Conservation (phyloP, 1,284 basidiomycete genomes). For the Ganoderma boninense region DNA sequence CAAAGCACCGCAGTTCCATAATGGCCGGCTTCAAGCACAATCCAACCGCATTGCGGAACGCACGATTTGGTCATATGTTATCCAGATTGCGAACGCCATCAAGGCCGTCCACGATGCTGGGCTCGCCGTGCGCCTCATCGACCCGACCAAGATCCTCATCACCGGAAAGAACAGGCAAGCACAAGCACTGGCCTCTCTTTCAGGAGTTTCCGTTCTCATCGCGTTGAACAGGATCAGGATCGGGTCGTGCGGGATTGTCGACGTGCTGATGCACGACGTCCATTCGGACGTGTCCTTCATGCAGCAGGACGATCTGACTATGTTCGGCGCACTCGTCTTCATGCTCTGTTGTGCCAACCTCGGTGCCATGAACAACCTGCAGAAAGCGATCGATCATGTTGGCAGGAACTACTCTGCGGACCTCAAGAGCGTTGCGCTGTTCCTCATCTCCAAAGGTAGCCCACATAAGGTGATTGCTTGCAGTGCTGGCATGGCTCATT, state of each 20-base stretch:
- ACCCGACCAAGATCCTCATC: constrained; percentile 88
- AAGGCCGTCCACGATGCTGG: constrained; percentile 87
- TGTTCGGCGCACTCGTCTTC: constrained; percentile 89
- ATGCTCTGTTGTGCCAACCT: constrained; percentile 79
- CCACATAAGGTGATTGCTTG: constrained; percentile 59
- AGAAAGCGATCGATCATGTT: constrained; percentile 84
- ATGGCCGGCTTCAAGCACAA: constrained; percentile 52
- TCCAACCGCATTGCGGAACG: constrained; percentile 71
- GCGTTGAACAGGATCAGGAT: constrained; percentile 66
- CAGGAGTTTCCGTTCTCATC: no score
- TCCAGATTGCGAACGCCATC: constrained; percentile 90
- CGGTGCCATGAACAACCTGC: constrained; percentile 68
- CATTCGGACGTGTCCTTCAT: constrained; percentile 65
- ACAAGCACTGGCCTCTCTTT: background rate
- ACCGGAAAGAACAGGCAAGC: constrained; percentile 88
- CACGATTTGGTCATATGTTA: constrained; percentile 94
- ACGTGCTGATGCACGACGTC: constrained; percentile 83
- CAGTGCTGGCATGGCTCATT: background rate
- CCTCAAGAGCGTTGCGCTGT: constrained; percentile 82
- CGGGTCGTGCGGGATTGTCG: constrained; percentile 85
- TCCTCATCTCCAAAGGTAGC: constrained; percentile 79
- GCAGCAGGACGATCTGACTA: constrained; percentile 90
- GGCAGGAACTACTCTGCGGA: constrained; percentile 82
- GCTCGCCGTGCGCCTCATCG: constrained; percentile 85
- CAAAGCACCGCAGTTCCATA: constrained; percentile 53